Percentiles rank a stretch among this genome's conserved stretches.
phyloP scores from a whole-genome alignment of 257 asterid species.

The Euphrasia confusa region DNA sequence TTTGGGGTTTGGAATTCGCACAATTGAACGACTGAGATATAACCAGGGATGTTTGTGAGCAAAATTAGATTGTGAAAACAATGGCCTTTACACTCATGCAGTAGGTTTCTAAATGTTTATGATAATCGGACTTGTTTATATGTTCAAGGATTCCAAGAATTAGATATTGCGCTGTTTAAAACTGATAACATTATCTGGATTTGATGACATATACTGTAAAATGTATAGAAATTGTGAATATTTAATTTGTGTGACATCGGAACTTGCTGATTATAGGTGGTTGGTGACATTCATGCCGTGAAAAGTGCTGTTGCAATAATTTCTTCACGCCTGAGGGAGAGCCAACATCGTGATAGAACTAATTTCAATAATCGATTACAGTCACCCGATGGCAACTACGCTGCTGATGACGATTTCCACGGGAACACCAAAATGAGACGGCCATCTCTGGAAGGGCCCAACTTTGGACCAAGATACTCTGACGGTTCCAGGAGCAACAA shows the following conservation, averaged over 20 bases:
- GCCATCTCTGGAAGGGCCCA: slow-evolving; percentile 52
- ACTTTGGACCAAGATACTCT: slow-evolving; percentile 54
- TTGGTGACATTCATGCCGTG: slow-evolving; percentile 71
- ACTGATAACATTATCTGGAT: slow-evolving; percentile 21
- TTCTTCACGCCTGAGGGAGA: slow-evolving; percentile 84
- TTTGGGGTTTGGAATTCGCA: slow-evolving; percentile 15
- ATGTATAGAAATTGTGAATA: slow-evolving; percentile 15
- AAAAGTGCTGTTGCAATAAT: slow-evolving; percentile 65
- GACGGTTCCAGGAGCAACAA: slow-evolving; percentile 48
- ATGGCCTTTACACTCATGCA: not conserved
- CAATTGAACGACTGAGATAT: slow-evolving; percentile 19
- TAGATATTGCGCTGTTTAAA: slow-evolving; percentile 20
- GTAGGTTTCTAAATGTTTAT: slow-evolving; percentile 14
- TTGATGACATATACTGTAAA: slow-evolving; percentile 21
- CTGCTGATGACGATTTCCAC: slow-evolving; percentile 58
- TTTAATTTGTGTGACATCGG: slow-evolving; percentile 5
- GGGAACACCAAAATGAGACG: slow-evolving; percentile 37
- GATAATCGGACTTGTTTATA: slow-evolving; percentile 18
- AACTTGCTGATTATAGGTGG: slow-evolving; percentile 44
- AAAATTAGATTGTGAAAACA: no score
- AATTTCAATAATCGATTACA: slow-evolving; percentile 51
- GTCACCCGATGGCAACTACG: slow-evolving; percentile 59
- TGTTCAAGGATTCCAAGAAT: not conserved
- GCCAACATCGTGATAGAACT: slow-evolving; percentile 86
- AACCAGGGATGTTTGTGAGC: no score